phyloP scores from a whole-genome alignment of 495 filamentous ascomycete species.

The Trichoderma erinaceum region DNA sequence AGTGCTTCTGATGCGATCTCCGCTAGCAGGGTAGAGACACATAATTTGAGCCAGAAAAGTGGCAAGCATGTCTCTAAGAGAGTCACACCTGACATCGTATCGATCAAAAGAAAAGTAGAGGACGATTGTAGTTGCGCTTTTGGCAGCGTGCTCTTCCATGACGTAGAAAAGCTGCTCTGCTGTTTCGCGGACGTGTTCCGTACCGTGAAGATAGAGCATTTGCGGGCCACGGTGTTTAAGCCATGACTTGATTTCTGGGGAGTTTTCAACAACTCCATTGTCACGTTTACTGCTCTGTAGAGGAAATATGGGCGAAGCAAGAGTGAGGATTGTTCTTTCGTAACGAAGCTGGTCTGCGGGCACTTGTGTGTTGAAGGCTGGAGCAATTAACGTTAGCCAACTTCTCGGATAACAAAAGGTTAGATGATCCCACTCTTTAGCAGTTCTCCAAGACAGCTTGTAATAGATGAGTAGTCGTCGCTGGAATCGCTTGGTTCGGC shows the following conservation, averaged over 20 bases:
- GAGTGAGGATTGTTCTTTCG: neutral
- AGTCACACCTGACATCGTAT: slow-evolving; percentile 18
- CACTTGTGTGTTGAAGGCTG: neutral
- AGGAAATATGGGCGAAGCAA: slow-evolving; percentile 14
- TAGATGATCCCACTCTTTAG: neutral
- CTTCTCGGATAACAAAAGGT: neutral
- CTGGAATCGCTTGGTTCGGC: neutral
- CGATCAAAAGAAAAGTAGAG: slow-evolving; percentile 24
- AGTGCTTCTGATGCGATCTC: neutral
- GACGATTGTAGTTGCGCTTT: slow-evolving; percentile 1
- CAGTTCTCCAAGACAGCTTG: neutral
- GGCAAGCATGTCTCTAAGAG: slow-evolving; percentile 20
- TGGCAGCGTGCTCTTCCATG: neutral
- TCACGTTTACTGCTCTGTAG: slow-evolving; percentile 14
- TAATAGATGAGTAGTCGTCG: neutral
- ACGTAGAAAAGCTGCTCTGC: slow-evolving; percentile 17
- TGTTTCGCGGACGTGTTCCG: slow-evolving; percentile 8
- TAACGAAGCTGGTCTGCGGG: neutral
- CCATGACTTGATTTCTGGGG: slow-evolving; percentile 15
- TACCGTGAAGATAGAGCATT: slow-evolving; percentile 19
- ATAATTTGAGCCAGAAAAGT: slow-evolving; percentile 23
- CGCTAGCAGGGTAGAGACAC: slow-evolving; percentile 6
- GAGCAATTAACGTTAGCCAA: neutral
- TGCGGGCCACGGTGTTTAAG: slow-evolving; percentile 17
- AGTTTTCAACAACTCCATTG: slow-evolving; percentile 13